Evolutionary conservation across 2,329 filamentous ascomycete genomes (phyloP).

Genomic region (Pezizomycotina sp.): DNA sequence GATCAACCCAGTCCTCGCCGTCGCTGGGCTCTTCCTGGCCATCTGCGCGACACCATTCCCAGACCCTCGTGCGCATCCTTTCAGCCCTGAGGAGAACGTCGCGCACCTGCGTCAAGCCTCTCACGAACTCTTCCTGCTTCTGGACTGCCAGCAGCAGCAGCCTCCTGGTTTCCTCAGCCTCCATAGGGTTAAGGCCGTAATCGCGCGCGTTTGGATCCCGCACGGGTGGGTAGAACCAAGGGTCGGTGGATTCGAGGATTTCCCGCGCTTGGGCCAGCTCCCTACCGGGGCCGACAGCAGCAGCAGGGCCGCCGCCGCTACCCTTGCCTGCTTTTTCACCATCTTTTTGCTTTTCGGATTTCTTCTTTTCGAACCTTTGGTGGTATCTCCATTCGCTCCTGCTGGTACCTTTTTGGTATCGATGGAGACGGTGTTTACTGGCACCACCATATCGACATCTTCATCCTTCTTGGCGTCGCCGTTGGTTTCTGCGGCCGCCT

Average conservation of each 20-base stretch:
- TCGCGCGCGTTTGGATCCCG: constrained; percentile 47
- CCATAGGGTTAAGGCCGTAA: constrained; percentile 51
- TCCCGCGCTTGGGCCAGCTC: constrained; percentile 10
- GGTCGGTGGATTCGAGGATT: constrained; percentile 12
- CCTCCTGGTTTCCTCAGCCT: constrained; percentile 63
- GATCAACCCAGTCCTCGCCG: constrained; percentile 79
- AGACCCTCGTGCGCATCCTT: constrained; percentile 51
- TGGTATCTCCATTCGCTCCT: too few species aligned
- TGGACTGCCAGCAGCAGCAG: constrained; percentile 62
- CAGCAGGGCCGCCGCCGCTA: constrained; percentile 2
- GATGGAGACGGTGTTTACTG: too few species aligned
- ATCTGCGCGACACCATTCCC: constrained; percentile 56
- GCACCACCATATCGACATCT: not conserved
- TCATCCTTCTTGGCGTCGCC: constrained; percentile 1
- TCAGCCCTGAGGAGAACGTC: constrained; percentile 57
- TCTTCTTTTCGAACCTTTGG: too few species aligned
- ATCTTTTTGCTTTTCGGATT: too few species aligned
- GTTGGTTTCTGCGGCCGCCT: constrained; percentile 1
- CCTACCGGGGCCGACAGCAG: not conserved
- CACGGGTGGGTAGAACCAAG: constrained; percentile 44
- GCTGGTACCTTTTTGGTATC: too few species aligned
- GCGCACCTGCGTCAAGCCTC: constrained; percentile 50
- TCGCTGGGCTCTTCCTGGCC: constrained; percentile 57
- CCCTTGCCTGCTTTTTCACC: constrained; percentile 11
- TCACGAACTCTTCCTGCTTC: constrained; percentile 70